Evolutionary conservation across 2,329 filamentous ascomycete genomes (phyloP).

Genomic region (Escovopsis sp.): DNA sequence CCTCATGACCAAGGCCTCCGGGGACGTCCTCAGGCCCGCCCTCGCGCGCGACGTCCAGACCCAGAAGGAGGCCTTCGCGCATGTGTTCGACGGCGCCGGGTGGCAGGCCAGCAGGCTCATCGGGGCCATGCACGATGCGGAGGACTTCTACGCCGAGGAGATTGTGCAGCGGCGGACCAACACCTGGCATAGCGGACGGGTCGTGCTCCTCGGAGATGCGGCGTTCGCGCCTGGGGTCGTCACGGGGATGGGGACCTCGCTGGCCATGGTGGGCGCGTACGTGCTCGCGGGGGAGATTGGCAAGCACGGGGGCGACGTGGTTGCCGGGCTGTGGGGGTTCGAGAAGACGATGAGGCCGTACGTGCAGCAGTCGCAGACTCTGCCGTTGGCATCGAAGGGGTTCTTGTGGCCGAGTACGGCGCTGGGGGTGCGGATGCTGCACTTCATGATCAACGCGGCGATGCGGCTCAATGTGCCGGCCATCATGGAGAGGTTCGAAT

Average conservation of each 20-base stretch:
- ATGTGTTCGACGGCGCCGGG: conserved; percentile 26
- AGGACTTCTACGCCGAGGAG: conserved; percentile 32
- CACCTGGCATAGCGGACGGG: conserved; percentile 22
- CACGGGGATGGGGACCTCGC: conserved; percentile 32
- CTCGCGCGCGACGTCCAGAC: conserved; percentile 9
- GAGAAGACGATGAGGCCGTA: conserved; percentile 20
- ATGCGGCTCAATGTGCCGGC: neutral
- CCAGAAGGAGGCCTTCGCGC: conserved; percentile 21
- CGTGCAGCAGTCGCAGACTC: neutral
- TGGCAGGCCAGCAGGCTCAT: conserved; percentile 28
- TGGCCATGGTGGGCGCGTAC: conserved; percentile 33
- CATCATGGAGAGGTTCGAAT: neutral
- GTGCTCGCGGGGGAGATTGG: conserved; percentile 32
- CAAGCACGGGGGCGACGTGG: conserved; percentile 11
- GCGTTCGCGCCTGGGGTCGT: conserved; percentile 24
- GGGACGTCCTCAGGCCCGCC: conserved; percentile 10
- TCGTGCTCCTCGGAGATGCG: conserved; percentile 36
- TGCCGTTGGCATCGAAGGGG: neutral
- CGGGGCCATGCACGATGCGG: conserved; percentile 16
- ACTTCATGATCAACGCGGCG: neutral
- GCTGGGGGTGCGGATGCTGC: neutral
- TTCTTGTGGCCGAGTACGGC: neutral
- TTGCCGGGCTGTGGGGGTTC: conserved; percentile 22
- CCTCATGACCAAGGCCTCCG: conserved; percentile 11
- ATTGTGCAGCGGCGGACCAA: conserved; percentile 28